phyloP scores from a whole-genome alignment of 495 filamentous ascomycete species.

The Penicillium paxilli region DNA sequence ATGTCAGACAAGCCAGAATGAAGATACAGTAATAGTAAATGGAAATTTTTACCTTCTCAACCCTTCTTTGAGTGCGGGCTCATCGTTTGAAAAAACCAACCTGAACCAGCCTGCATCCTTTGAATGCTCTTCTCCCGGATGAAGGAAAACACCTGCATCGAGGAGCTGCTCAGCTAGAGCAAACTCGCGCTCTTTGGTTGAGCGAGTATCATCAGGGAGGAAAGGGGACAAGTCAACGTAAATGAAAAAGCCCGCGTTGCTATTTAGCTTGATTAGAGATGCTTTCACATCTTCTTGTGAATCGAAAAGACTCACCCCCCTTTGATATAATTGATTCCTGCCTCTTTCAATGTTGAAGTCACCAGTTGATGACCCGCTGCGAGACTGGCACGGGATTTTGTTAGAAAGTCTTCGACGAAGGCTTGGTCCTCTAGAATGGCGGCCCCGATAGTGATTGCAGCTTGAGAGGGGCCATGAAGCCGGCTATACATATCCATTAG shows the following conservation, averaged over 20 bases:
- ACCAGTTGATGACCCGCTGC: conserved; percentile 25
- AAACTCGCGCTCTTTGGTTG: conserved; percentile 25
- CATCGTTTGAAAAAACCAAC: conserved; percentile 42
- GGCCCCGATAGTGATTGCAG: conserved; percentile 36
- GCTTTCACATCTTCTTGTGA: not conserved
- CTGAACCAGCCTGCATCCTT: conserved; percentile 50
- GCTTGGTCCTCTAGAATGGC: conserved; percentile 36
- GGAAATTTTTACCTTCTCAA: conserved; percentile 28
- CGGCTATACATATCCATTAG: conserved; percentile 16
- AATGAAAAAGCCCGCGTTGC: conserved; percentile 54
- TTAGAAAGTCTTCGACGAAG: conserved; percentile 31
- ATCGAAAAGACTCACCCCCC: conserved; percentile 20
- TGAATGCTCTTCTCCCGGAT: conserved; percentile 39
- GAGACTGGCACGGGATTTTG: conserved; percentile 22
- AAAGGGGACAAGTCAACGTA: conserved; percentile 48
- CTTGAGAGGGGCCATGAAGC: conserved; percentile 34
- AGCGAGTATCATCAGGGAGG: conserved; percentile 6
- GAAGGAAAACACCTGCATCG: conserved; percentile 44
- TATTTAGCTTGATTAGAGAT: conserved; percentile 1
- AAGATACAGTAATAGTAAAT: not conserved
- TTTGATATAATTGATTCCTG: conserved; percentile 34
- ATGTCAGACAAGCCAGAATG: not conserved
- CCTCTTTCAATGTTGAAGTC: conserved; percentile 24
- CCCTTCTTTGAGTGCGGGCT: conserved; percentile 31
- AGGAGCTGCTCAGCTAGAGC: conserved; percentile 37